These are phyloP conservation scores for Colletotrichum sp. DNA, from an alignment of 2,329 filamentous ascomycete genomes.

Conservation along the genomic window DNA sequence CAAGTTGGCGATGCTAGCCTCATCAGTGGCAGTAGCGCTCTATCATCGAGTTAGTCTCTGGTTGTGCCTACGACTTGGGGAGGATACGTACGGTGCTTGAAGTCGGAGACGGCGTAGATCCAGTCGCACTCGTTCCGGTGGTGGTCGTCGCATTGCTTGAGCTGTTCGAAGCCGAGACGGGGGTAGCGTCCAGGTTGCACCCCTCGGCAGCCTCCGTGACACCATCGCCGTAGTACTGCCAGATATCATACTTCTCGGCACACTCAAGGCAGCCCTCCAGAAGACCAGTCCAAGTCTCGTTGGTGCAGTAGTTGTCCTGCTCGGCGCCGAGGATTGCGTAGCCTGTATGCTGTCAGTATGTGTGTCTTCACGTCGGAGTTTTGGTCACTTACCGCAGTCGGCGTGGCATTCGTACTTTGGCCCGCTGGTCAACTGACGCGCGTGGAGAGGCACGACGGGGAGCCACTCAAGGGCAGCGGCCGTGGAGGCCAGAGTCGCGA, in stretches of 20 bases:
- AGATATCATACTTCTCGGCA: conserved; percentile 47
- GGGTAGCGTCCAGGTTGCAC: conserved; percentile 27
- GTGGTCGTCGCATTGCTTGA: neutral
- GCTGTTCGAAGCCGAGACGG: neutral
- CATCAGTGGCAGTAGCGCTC: neutral
- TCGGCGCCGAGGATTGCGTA: conserved; percentile 38
- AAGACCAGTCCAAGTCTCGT: conserved; percentile 40
- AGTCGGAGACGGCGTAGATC: neutral
- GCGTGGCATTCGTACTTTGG: conserved; percentile 40
- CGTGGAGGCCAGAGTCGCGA: neutral
- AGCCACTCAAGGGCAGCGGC: neutral
- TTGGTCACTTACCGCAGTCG: conserved; percentile 43
- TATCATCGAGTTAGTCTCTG: neutral
- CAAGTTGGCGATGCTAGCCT: neutral
- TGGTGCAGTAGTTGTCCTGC: conserved; percentile 38
- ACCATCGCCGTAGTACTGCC: conserved; percentile 45
- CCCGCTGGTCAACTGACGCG: neutral
- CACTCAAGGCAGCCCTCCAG: conserved; percentile 48
- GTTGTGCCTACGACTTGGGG: neutral
- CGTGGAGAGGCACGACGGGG: conserved; percentile 8
- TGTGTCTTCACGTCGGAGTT: neutral
- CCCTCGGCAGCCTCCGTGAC: conserved; percentile 34
- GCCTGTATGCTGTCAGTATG: conserved; percentile 19
- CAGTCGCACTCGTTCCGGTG: neutral
- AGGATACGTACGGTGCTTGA: neutral